Conservation (phyloP, 2,329 filamentous ascomycete genomes). For the Podosphaera leucotricha region DNA sequence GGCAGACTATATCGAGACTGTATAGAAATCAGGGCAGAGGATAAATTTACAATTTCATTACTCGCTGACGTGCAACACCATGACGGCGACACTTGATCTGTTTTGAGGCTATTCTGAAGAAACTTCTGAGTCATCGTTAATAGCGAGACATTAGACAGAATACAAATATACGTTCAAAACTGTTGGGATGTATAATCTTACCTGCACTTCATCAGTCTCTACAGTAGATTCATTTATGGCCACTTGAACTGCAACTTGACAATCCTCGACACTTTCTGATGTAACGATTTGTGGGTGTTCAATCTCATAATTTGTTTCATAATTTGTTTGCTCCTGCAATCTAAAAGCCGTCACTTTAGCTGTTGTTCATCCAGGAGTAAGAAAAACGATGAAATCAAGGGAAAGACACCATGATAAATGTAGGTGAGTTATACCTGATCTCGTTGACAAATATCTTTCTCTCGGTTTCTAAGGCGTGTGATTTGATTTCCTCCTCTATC, state of each 20-base stretch:
- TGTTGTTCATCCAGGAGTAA: neutral
- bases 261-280: constrained; percentile 71
- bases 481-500: neutral
- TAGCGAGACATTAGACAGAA: neutral
- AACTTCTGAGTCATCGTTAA: constrained; percentile 42
- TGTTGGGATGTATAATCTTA: constrained; percentile 21
- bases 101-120: constrained; percentile 92
- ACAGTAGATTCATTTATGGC: constrained; percentile 39
- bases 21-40: constrained; percentile 12
- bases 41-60: constrained; percentile 17
- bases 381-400: neutral
- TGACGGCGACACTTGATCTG: constrained; percentile 72
- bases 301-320: constrained; percentile 61
- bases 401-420: constrained; percentile 6
- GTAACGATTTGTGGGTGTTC: constrained; percentile 72
- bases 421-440: constrained; percentile 40
- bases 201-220: constrained; percentile 63
- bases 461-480: constrained; percentile 11
- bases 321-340: constrained; percentile 73
- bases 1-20: constrained; percentile 9
- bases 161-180: neutral
- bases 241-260: constrained; percentile 64
- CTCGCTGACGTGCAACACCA: constrained; percentile 39
- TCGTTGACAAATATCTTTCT: constrained; percentile 23
- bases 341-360: constrained; percentile 22